Percentiles rank a stretch among this genome's conserved stretches.
These are phyloP conservation scores for Xylaria telfairii DNA, from an alignment of 495 filamentous ascomycete species.

Conservation along the genomic window DNA sequence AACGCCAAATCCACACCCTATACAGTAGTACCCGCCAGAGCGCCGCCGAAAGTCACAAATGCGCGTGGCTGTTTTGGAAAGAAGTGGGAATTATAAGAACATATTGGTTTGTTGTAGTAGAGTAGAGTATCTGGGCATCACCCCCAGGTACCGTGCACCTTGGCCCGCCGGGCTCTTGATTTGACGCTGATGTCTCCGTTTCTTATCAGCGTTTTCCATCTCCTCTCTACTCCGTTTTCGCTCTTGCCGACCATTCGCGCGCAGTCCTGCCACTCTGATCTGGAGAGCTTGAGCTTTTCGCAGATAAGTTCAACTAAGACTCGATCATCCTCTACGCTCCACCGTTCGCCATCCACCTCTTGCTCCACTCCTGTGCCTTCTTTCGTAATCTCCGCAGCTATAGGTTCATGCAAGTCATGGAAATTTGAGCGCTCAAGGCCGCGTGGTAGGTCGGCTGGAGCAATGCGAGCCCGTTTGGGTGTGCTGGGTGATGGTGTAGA, in stretches of 20 bases:
- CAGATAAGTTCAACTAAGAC: conserved; percentile 75
- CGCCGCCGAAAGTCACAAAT: not conserved
- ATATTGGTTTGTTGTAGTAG: not conserved
- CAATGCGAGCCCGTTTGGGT: conserved; percentile 69
- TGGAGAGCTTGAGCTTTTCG: conserved; percentile 74
- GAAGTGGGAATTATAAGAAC: not conserved
- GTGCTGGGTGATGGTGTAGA: conserved; percentile 60
- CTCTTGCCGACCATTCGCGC: conserved; percentile 71
- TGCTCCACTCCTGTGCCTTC: conserved; percentile 49
- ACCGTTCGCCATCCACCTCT: conserved; percentile 55
- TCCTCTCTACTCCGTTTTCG: conserved; percentile 66
- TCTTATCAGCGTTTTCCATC: conserved; percentile 72
- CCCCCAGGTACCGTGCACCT: conserved; percentile 59
- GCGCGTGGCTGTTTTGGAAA: not conserved
- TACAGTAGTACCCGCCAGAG: conserved; percentile 1
- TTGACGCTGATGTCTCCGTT: conserved; percentile 67
- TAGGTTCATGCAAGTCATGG: conserved; percentile 58
- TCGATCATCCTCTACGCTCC: conserved; percentile 73
- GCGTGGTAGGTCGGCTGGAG: conserved; percentile 70
- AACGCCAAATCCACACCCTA: conserved; percentile 18
- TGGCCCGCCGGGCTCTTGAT: conserved; percentile 51
- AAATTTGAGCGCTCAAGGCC: conserved; percentile 70
- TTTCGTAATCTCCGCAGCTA: conserved; percentile 42
- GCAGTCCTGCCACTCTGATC: conserved; percentile 81
- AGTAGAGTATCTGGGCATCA: conserved; percentile 38